Percentiles rank a stretch among this genome's conserved stretches.
Conservation (phyloP, 441 rosid genomes). For the Erysimum cheiri region DNA sequence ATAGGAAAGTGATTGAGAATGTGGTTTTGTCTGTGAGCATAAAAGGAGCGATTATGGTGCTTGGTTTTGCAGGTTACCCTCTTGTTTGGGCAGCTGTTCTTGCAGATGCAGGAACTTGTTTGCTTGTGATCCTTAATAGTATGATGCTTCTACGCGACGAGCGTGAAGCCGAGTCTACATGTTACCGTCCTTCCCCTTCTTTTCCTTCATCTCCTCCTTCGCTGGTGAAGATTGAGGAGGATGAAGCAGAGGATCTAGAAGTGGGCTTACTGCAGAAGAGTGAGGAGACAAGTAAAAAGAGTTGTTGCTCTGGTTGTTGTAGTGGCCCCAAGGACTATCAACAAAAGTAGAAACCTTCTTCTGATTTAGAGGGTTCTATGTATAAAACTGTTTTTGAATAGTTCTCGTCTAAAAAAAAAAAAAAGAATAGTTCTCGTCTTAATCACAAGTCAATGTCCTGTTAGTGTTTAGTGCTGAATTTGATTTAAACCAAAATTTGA, state of each 20-base stretch:
- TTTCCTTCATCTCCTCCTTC: constrained; percentile 11
- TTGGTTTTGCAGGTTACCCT: constrained; percentile 83
- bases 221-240: constrained; percentile 21
- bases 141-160: constrained; percentile 64
- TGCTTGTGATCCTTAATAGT: constrained; percentile 80
- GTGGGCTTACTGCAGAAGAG: constrained; percentile 32
- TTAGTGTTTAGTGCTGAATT: too few species aligned
- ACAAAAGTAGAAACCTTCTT: background rate
- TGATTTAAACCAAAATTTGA: too few species aligned
- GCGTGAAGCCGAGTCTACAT: constrained; percentile 44
- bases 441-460: too few species aligned
- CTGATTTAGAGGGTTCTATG: constrained; percentile 8
- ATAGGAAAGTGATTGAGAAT: constrained; percentile 66
- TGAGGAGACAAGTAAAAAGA: constrained; percentile 29
- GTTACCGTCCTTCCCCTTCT: constrained; percentile 30
- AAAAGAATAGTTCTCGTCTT: too few species aligned
- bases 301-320: constrained; percentile 28
- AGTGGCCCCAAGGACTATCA: background rate
- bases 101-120: constrained; percentile 82
- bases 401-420: too few species aligned
- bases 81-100: constrained; percentile 91
- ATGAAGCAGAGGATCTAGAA: constrained; percentile 27
- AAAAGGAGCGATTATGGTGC: constrained; percentile 63
- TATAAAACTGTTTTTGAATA: too few species aligned
- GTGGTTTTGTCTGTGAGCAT: constrained; percentile 61